A percentile compares a stretch with the other conserved stretches of the same genome.
Conservation (phyloP, 1,284 basidiomycete genomes). For the Tilletia setariae region DNA sequence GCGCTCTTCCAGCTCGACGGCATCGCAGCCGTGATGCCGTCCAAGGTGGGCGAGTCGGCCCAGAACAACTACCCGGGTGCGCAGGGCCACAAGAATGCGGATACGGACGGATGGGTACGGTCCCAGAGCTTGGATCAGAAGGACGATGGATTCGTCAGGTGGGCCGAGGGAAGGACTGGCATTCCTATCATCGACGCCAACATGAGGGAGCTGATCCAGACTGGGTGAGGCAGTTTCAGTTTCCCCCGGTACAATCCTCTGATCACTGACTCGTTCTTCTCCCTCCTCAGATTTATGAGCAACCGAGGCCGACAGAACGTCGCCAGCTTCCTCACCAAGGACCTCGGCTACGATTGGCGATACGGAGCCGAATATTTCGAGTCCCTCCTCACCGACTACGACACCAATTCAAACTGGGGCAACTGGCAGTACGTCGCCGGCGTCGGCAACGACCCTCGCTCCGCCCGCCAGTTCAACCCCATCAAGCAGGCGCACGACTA, state of each 20-base stretch:
- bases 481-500: slow-evolving; percentile 49
- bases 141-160: slow-evolving; percentile 36
- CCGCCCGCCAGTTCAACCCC: slow-evolving; percentile 44
- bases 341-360: slow-evolving; percentile 42
- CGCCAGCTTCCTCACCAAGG: slow-evolving; percentile 41
- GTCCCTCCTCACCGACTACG: slow-evolving; percentile 38
- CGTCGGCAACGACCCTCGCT: slow-evolving; percentile 45
- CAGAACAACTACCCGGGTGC: slow-evolving; percentile 11
- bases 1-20: slow-evolving; percentile 41
- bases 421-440: slow-evolving; percentile 47
- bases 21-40: slow-evolving; percentile 33
- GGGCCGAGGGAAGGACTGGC: slow-evolving; percentile 35
- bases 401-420: slow-evolving; percentile 15
- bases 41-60: slow-evolving; percentile 29
- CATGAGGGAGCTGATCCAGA: slow-evolving; percentile 41
- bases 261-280: neutral
- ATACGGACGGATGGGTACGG: slow-evolving; percentile 36
- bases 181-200: slow-evolving; percentile 48
- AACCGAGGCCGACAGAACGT: slow-evolving; percentile 55
- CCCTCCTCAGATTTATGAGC: slow-evolving; percentile 58
- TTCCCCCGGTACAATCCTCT: too few species aligned
- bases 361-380: slow-evolving; percentile 45
- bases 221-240: slow-evolving; percentile 28
- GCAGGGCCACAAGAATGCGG: neutral
- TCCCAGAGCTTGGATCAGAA: slow-evolving; percentile 21